Conservation (phyloP, 257 asterid genomes). For the Mitragyna speciosa region DNA sequence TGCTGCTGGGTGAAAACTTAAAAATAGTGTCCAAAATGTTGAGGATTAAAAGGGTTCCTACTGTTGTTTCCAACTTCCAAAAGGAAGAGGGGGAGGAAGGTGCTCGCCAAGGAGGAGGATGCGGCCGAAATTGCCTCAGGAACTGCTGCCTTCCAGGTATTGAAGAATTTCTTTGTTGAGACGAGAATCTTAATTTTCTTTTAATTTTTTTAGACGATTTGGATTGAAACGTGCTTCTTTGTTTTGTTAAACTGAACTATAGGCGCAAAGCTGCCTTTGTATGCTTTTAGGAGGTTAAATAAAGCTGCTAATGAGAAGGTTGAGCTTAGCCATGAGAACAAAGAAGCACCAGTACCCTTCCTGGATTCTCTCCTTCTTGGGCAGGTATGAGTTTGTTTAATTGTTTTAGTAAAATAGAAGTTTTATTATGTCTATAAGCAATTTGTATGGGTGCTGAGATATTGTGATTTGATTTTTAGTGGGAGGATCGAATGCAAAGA, state of each 20-base stretch:
- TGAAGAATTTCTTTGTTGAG: not conserved
- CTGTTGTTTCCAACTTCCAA: conserved; percentile 79
- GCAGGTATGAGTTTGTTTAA: conserved; percentile 41
- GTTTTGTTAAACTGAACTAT: conserved; percentile 12
- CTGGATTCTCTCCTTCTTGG: conserved; percentile 70
- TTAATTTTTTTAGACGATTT: not conserved
- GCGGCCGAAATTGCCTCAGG: conserved; percentile 82
- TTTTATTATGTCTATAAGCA: not conserved
- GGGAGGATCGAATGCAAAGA: conserved; percentile 95
- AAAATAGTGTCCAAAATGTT: conserved; percentile 43
- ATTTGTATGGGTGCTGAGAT: conserved; percentile 19
- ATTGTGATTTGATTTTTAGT: conserved; percentile 45
- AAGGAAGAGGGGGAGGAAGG: conserved; percentile 70
- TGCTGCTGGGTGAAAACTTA: not conserved
- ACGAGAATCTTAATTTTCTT: not conserved
- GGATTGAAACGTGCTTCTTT: not conserved
- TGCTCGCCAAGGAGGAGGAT: conserved; percentile 43
- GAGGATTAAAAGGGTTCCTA: conserved; percentile 78
- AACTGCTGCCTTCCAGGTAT: conserved; percentile 79
- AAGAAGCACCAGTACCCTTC: conserved; percentile 56
- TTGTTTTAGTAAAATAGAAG: not conserved
- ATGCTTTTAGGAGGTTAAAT: conserved; percentile 51
- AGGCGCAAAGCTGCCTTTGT: conserved; percentile 82
- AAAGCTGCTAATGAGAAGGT: conserved; percentile 35
- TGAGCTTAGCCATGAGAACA: conserved; percentile 29